A percentile compares a stretch with the other conserved stretches of the same genome.
Conservation (phyloP, 1,284 basidiomycete species). For the Porogramme epimiltina region DNA sequence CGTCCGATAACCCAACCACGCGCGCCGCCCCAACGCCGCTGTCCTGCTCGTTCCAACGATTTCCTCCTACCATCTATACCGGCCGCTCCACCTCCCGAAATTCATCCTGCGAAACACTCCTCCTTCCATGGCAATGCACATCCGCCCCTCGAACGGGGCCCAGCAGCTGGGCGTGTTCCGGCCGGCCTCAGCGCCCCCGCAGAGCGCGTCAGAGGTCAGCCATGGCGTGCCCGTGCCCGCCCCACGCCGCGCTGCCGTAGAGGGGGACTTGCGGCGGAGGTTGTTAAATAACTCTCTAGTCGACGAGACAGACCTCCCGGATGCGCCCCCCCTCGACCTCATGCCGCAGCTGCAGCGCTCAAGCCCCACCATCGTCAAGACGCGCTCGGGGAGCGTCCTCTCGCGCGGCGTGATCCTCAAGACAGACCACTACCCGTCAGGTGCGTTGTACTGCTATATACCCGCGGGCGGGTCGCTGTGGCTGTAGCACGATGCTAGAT, state of each 20-base stretch:
- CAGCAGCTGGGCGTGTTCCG: slow-evolving; percentile 8
- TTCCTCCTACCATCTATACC: not conserved
- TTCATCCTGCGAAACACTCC: too few species aligned
- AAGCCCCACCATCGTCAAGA: slow-evolving; percentile 81
- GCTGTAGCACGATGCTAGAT: too few species aligned
- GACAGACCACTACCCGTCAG: slow-evolving; percentile 91
- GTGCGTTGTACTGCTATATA: slow-evolving; percentile 37
- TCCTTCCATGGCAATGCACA: slow-evolving; percentile 12
- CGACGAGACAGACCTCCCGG: slow-evolving; percentile 11
- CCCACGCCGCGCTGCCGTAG: slow-evolving; percentile 10
- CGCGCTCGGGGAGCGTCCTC: slow-evolving; percentile 85
- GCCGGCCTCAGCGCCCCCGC: slow-evolving; percentile 19
- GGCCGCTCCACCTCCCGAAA: not conserved
- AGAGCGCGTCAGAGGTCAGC: slow-evolving; percentile 9
- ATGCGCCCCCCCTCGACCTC: slow-evolving; percentile 48
- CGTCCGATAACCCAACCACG: too few species aligned
- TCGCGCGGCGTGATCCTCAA: slow-evolving; percentile 92
- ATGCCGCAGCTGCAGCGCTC: slow-evolving; percentile 63
- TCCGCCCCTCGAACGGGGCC: slow-evolving; percentile 11
- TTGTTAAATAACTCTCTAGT: slow-evolving; percentile 18
- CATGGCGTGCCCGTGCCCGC: not conserved
- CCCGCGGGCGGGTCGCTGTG: not conserved
- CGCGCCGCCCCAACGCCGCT: not conserved
- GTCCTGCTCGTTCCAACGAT: not conserved
- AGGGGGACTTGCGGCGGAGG: slow-evolving; percentile 18